A percentile compares a stretch with the other conserved stretches of the same genome.
These are phyloP conservation scores for Xylaria intraflava DNA, from an alignment of 495 filamentous ascomycete species.

Conservation along the genomic window DNA sequence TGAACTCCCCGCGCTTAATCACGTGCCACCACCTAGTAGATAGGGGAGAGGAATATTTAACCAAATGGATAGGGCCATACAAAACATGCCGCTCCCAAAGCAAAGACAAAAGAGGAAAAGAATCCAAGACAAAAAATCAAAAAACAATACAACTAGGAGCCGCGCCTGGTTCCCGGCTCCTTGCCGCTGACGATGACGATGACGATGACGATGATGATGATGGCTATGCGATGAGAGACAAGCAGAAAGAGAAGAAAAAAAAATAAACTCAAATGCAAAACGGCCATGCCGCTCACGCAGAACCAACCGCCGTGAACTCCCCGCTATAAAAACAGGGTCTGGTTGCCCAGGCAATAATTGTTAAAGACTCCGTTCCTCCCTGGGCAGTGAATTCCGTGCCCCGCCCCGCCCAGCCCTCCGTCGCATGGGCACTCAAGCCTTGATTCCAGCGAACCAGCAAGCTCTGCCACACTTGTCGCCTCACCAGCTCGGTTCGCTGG, in stretches of 20 bases:
- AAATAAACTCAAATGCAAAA: not conserved
- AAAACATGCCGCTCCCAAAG: too few species aligned
- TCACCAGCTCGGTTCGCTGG: not conserved
- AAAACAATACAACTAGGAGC: too few species aligned
- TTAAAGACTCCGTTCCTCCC: not conserved
- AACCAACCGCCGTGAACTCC: constrained; percentile 1
- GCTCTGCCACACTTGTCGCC: not conserved
- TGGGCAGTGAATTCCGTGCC: not conserved
- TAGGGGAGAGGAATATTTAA: too few species aligned
- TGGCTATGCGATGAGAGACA: not conserved
- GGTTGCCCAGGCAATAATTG: not conserved
- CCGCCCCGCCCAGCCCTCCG: not conserved
- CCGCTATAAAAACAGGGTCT: constrained; percentile 2
- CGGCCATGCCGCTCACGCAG: not conserved
- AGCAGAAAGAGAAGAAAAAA: not conserved
- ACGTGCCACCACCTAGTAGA: too few species aligned
- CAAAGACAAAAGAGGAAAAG: too few species aligned
- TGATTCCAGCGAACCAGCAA: constrained; percentile 10
- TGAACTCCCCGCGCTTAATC: too few species aligned
- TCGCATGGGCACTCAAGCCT: constrained; percentile 1
- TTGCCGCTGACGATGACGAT: not conserved
- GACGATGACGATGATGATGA: too few species aligned
- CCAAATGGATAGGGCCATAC: too few species aligned
- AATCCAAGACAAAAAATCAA: too few species aligned
- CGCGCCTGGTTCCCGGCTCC: not conserved